These are phyloP conservation scores for Tricholoma sp. DNA, from an alignment of 768 basidiomycete species.

Conservation along the genomic window DNA sequence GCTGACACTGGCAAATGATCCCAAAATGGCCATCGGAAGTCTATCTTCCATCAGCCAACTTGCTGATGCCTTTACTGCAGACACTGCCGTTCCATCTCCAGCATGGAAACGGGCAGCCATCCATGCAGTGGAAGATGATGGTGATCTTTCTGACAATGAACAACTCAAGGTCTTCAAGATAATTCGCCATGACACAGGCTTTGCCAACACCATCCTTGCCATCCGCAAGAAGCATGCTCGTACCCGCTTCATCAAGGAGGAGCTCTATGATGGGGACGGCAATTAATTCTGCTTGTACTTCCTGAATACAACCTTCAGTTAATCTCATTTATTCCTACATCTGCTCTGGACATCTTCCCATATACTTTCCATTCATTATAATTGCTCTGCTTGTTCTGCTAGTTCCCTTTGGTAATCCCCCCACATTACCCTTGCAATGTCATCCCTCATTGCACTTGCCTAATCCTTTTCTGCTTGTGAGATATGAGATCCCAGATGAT, in stretches of 20 bases:
- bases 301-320: neutral
- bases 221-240: conserved; percentile 11
- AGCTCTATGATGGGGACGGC: conserved; percentile 1
- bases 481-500: conserved; percentile 7
- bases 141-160: conserved; percentile 17
- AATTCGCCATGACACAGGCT: conserved; percentile 10
- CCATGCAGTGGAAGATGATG: conserved; percentile 15
- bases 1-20: neutral
- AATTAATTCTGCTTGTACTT: neutral
- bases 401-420: conserved; percentile 11
- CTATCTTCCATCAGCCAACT: conserved; percentile 14
- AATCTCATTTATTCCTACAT: conserved; percentile 4
- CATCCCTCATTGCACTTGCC: conserved; percentile 14
- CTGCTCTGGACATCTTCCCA: neutral
- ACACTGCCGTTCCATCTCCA: conserved; percentile 8
- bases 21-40: conserved; percentile 1
- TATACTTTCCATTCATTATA: neutral
- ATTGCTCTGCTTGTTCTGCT: neutral
- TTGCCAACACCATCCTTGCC: conserved; percentile 13
- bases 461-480: conserved; percentile 13
- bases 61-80: conserved; percentile 11
- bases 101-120: conserved; percentile 9
- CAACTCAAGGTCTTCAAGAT: conserved; percentile 11
- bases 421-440: conserved; percentile 23
- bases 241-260: conserved; percentile 9